Base-by-base conservation (phyloP, 164 flowering plant genomes). In the Annona squamosa region DNA sequence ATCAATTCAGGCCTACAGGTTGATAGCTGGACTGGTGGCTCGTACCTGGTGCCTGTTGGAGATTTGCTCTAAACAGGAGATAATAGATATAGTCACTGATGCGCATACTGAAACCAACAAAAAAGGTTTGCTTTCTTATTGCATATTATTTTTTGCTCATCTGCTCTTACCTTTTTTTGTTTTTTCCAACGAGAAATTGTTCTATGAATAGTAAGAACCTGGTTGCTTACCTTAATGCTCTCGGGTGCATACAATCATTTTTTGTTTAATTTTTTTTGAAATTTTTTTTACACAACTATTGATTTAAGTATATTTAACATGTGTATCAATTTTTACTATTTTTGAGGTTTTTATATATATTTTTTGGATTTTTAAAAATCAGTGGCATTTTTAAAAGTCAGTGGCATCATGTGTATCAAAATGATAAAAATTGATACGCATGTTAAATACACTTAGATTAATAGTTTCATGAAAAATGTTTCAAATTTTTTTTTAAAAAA, bases 11-110 rank as follows among this genome's bases (percentile, higher is more conserved):
- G 95, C 85, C 4, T 94, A 91, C 73, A 85, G 95, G 80, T 41
- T 88, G 79, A 80, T 91, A 63, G 76, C 86, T 56, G 97, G 91
- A 45, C 76, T 94, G 80, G 97, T 88, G 71, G 80, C 85, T 82
- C 89, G 97, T 18, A 77, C 87, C 52, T 94, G 99, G 99, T 91
- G 87, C 80, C 77, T 94, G 82, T 78, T 82, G 82, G 97, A 91
- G 79, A 81, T 94, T 66, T 88, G 90, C 84, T 86, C 92, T n/a
- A 90, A 89, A 76, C 86, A 81, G 74, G 95, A 92, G 72, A 90
- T 92, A 67, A 84, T 92, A 79, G 78, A 77, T 73, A 82, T 81
- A 13, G 84, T 91, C 48, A 88, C 90, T 48, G 88, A 87, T 79
- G 65, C 95, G 19, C 81, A 69, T 72, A 80, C 80, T 42, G 99